These are phyloP conservation scores for Ophiosphaerella narmari DNA, from an alignment of 2,329 filamentous ascomycete species.

Conservation along the genomic window DNA sequence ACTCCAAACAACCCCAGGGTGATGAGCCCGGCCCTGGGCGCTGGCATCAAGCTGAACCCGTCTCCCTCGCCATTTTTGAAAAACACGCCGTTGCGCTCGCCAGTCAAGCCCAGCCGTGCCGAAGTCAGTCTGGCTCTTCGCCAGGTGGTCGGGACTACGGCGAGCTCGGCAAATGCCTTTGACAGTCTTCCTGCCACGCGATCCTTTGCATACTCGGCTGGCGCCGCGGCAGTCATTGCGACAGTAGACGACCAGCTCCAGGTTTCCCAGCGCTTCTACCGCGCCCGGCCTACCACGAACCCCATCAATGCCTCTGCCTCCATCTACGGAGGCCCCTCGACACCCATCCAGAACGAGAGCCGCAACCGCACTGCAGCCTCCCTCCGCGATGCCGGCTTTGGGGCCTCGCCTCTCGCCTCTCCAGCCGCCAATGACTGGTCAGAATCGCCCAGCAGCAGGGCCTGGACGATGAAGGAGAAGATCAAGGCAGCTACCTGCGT, in stretches of 20 bases:
- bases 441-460: conserved; percentile 68
- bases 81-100: conserved; percentile 66
- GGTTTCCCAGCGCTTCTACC: conserved; percentile 83
- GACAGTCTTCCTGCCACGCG: conserved; percentile 73
- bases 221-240: conserved; percentile 89
- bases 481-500: conserved; percentile 95
- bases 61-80: conserved; percentile 67
- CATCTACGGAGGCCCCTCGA: conserved; percentile 59
- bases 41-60: conserved; percentile 61
- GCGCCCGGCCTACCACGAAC: conserved; percentile 73
- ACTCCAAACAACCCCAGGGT: conserved; percentile 48
- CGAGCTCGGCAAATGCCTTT: conserved; percentile 81
- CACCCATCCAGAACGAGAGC: conserved; percentile 57
- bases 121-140: conserved; percentile 68
- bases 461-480: conserved; percentile 86
- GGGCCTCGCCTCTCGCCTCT: conserved; percentile 50
- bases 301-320: conserved; percentile 67
- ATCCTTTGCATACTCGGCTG: conserved; percentile 87
- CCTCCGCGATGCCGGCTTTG: conserved; percentile 54
- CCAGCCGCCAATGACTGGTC: conserved; percentile 54
- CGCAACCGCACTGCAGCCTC: conserved; percentile 63
- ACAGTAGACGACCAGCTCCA: conserved; percentile 70
- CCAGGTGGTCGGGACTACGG: conserved; percentile 90
- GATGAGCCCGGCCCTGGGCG: conserved; percentile 46
- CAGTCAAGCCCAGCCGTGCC: conserved; percentile 55